Conservation (phyloP, 306 rosid genomes). For the Ochetophila trinervis region DNA sequence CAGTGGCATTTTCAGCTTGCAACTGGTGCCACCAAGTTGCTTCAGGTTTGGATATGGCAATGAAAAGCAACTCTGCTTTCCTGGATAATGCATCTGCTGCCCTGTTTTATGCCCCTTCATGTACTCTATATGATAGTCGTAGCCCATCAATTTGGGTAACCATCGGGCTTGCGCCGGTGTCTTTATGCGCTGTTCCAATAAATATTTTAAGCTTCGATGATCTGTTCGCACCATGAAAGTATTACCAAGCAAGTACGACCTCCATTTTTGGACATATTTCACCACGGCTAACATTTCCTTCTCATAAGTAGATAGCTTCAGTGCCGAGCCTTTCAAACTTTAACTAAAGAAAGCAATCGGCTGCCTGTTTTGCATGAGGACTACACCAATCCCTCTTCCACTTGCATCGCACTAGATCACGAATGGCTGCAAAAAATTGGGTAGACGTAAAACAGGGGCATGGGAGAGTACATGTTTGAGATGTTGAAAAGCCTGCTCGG, state of each 20-base stretch:
- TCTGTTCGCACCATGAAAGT: not conserved
- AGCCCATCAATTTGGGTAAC: not conserved
- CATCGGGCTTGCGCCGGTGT: not conserved
- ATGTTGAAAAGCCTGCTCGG: not conserved
- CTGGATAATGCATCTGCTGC: no score
- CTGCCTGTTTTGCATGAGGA: not conserved
- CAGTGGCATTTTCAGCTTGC: no score
- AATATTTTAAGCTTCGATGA: not conserved
- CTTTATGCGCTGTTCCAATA: not conserved
- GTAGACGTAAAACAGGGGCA: not conserved
- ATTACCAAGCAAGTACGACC: not conserved
- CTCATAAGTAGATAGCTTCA: not conserved
- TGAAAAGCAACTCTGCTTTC: no score
- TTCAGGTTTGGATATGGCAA: no score
- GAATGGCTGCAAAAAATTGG: not conserved
- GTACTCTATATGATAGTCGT: no score
- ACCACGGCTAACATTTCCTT: not conserved
- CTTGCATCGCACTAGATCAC: not conserved
- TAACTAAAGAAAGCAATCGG: conserved; percentile 4
- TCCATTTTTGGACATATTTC: not conserved
- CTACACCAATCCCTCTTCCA: not conserved
- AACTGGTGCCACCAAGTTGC: no score
- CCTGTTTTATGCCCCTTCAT: no score
- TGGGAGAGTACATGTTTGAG: not conserved
- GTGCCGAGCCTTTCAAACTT: not conserved